Conservation (phyloP, 2,329 filamentous ascomycete genomes). For the Daldinia sp. region DNA sequence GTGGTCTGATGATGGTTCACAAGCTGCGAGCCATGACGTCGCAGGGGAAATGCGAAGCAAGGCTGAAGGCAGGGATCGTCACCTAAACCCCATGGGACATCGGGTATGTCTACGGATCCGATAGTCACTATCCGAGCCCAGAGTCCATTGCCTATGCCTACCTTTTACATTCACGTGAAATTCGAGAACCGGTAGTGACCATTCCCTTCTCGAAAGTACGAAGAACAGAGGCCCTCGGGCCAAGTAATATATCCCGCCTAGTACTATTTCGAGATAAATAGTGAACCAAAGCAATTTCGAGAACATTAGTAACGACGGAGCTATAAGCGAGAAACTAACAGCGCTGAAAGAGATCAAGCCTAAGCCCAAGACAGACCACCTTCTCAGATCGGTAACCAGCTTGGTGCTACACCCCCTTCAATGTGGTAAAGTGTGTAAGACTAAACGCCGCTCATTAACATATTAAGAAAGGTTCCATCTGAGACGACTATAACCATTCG, state of each 20-base stretch:
- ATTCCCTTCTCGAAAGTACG: background rate
- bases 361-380: no score
- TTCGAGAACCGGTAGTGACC: background rate
- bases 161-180: background rate
- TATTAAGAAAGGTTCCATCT: no score
- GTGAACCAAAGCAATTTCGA: background rate
- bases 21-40: constrained; percentile 34
- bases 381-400: no score
- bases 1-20: constrained; percentile 36
- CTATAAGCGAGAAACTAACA: no score
- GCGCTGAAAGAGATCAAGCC: no score
- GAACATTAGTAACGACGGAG: background rate
- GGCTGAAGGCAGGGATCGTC: constrained; percentile 29
- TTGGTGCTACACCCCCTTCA: no score
- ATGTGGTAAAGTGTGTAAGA: no score
- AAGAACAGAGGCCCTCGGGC: background rate
- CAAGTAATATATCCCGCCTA: background rate
- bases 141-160: background rate
- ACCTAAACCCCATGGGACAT: constrained; percentile 21
- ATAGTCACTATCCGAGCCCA: background rate
- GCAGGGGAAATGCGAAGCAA: constrained; percentile 30
- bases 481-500: no score
- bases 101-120: constrained; percentile 7
- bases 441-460: no score
- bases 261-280: no score